Evolutionary conservation across 179 eudicot genomes (phyloP).

Genomic region (Sideroxylon spinosum): DNA sequence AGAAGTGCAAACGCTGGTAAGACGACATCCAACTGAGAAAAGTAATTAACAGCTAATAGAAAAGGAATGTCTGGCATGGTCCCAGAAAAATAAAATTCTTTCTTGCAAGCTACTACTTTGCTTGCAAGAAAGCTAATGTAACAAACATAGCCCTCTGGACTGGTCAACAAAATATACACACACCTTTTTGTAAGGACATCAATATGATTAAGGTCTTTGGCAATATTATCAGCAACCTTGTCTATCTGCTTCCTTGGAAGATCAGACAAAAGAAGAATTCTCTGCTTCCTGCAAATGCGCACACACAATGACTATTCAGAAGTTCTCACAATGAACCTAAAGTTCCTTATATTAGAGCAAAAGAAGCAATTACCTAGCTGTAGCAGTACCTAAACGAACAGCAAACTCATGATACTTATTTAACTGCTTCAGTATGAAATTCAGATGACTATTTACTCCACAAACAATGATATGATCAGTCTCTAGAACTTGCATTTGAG

Average conservation of each 20-base stretch:
- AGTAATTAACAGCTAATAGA: not conserved
- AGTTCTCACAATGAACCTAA: not conserved
- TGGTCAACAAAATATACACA: not conserved
- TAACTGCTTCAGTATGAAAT: constrained; percentile 80
- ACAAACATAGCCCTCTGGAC: not conserved
- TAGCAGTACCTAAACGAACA: constrained; percentile 85
- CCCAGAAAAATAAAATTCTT: not conserved
- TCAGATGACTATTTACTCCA: constrained; percentile 81
- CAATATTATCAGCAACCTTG: constrained; percentile 61
- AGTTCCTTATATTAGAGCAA: not conserved
- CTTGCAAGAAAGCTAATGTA: not conserved
- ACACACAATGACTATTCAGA: not conserved
- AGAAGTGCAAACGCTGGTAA: not conserved
- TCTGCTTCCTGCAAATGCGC: constrained; percentile 67
- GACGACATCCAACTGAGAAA: constrained; percentile 6
- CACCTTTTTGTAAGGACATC: constrained; percentile 89
- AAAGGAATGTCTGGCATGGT: not conserved
- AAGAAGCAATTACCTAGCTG: constrained; percentile 55
- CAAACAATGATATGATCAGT: constrained; percentile 86
- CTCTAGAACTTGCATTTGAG: constrained; percentile 91
- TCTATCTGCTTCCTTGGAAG: constrained; percentile 91
- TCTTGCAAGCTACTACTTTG: not conserved
- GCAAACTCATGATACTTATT: constrained; percentile 87
- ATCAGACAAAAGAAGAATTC: constrained; percentile 87
- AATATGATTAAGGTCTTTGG: constrained; percentile 84